These are phyloP conservation scores for Aspergillaceae sp. DNA, from an alignment of 2,329 filamentous ascomycete species.

Conservation along the genomic window DNA sequence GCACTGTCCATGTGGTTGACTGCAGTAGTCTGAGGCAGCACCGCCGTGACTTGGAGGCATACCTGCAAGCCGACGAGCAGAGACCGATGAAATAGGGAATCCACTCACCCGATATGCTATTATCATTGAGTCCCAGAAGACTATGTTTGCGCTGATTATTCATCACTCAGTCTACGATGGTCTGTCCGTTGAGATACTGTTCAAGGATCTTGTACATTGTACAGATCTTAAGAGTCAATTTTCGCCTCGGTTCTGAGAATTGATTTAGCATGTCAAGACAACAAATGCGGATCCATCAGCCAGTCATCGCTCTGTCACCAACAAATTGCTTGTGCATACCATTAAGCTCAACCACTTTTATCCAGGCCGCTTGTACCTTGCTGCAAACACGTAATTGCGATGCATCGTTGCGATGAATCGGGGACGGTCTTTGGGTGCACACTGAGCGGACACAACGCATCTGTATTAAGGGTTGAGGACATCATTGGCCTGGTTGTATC, in stretches of 20 bases:
- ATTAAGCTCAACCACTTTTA: constrained; percentile 18
- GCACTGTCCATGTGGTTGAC: constrained; percentile 18
- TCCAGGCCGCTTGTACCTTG: constrained; percentile 37
- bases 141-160: constrained; percentile 34
- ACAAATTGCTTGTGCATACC: neutral
- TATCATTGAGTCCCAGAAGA: constrained; percentile 2
- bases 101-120: constrained; percentile 12
- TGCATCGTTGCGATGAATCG: too few species aligned
- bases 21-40: constrained; percentile 14
- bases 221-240: constrained; percentile 1
- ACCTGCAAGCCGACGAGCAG: constrained; percentile 8
- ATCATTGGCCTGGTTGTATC: constrained; percentile 38
- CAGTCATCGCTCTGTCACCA: constrained; percentile 15
- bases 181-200: constrained; percentile 6
- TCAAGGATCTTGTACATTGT: constrained; percentile 7
- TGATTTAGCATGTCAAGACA: constrained; percentile 36
- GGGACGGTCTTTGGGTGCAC: constrained; percentile 38
- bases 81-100: constrained; percentile 12
- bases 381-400: constrained; percentile 30
- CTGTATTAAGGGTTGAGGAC: constrained; percentile 33
- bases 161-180: constrained; percentile 42
- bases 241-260: constrained; percentile 17
- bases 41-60: constrained; percentile 6
- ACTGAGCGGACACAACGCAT: constrained; percentile 34
- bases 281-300: constrained; percentile 22